These are phyloP conservation scores for Fusarium heterosporum DNA, from an alignment of 2,329 filamentous ascomycete species.

Conservation along the genomic window DNA sequence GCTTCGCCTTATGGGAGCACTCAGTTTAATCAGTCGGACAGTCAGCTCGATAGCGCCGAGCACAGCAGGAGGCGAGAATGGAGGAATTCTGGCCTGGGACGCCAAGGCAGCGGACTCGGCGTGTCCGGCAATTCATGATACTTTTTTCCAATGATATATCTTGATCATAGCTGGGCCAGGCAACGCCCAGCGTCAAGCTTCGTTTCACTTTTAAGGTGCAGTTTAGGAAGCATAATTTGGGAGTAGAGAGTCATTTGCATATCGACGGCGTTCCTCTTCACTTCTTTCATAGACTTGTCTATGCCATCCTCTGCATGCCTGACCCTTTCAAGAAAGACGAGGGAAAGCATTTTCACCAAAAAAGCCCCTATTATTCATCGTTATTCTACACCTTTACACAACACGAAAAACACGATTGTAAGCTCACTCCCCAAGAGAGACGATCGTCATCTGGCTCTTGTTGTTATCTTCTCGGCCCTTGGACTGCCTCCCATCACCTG, in stretches of 20 bases:
- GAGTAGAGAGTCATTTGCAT: conserved; percentile 55
- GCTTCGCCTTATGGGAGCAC: conserved; percentile 58
- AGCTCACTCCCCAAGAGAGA: conserved; percentile 9
- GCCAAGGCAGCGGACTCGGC: conserved; percentile 63
- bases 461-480: conserved; percentile 20
- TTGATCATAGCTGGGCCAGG: conserved; percentile 34
- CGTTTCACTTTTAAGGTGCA: conserved; percentile 37
- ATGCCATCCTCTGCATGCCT: conserved; percentile 20
- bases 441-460: conserved; percentile 11
- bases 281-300: conserved; percentile 31
- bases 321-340: conserved; percentile 27
- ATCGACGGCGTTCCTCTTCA: conserved; percentile 52
- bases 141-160: conserved; percentile 30
- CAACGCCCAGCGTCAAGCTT: conserved; percentile 28
- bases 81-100: conserved; percentile 68
- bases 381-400: conserved; percentile 28
- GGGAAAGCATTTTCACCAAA: conserved; percentile 34
- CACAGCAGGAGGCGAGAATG: conserved; percentile 64
- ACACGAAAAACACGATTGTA: conserved; percentile 43
- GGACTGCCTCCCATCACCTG: conserved; percentile 21
- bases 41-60: conserved; percentile 55
- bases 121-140: conserved; percentile 59
- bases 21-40: conserved; percentile 60
- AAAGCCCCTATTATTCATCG: conserved; percentile 23
- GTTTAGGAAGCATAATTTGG: conserved; percentile 49